Evolutionary conservation across 2,329 filamentous ascomycete species (phyloP).

Genomic region (Botryotinia calthae): DNA sequence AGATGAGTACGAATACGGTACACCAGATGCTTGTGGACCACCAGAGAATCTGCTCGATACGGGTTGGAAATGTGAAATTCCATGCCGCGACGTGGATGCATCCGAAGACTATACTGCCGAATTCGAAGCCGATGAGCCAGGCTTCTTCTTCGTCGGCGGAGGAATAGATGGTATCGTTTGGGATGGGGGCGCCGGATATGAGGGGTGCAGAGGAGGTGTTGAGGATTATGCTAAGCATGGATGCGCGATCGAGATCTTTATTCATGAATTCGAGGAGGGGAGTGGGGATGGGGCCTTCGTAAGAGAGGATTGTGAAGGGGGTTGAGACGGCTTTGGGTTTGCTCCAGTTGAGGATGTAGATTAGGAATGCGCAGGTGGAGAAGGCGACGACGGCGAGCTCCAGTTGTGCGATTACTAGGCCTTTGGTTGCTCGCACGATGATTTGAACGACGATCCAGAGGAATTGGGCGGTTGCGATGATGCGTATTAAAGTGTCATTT

Average conservation of each 20-base stretch:
- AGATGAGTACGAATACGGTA: constrained; percentile 7
- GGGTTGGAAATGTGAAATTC: constrained; percentile 26
- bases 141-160: background rate
- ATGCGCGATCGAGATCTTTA: constrained; percentile 5
- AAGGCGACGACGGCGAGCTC: constrained; percentile 13
- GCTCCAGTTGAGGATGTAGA: constrained; percentile 21
- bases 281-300: background rate
- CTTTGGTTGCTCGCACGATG: background rate
- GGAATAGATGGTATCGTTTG: constrained; percentile 10
- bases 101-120: constrained; percentile 23
- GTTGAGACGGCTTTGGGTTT: constrained; percentile 12
- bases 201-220: background rate
- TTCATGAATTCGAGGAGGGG: background rate
- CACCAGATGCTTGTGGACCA: constrained; percentile 19
- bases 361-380: constrained; percentile 22
- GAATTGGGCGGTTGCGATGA: constrained; percentile 22
- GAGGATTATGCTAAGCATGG: background rate
- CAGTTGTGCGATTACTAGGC: background rate
- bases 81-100: constrained; percentile 26
- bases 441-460: constrained; percentile 19
- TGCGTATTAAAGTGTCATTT: constrained; percentile 31
- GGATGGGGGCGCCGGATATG: background rate
- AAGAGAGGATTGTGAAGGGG: background rate
- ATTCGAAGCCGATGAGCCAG: constrained; percentile 14
- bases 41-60: constrained; percentile 22